phyloP scores from a whole-genome alignment of 2,329 filamentous ascomycete species.

The Xenosphaeropsis pyriputrescens region DNA sequence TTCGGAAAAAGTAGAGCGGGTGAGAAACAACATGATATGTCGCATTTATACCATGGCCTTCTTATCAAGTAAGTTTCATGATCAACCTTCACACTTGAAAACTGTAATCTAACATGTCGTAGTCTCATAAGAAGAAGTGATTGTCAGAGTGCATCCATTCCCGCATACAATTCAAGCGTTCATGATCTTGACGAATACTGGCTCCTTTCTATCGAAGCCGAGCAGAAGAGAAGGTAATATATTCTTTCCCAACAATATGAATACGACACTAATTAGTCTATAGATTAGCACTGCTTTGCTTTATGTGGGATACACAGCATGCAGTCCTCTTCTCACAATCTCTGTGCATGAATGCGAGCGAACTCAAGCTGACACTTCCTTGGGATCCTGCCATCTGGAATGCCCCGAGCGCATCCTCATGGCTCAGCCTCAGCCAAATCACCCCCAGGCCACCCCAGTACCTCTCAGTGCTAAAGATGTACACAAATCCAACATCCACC shows the following conservation, averaged over 20 bases:
- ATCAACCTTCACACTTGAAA: slow-evolving; percentile 1
- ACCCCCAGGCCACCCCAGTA: slow-evolving; percentile 17
- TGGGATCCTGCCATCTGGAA: slow-evolving; percentile 42
- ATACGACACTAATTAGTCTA: slow-evolving; percentile 1
- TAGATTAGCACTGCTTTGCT: slow-evolving; percentile 41
- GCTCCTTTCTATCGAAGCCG: slow-evolving; percentile 28
- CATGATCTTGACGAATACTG: slow-evolving; percentile 30
- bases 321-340: slow-evolving; percentile 51
- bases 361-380: slow-evolving; percentile 39
- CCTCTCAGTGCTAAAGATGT: slow-evolving; percentile 33
- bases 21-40: slow-evolving; percentile 48
- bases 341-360: slow-evolving; percentile 51
- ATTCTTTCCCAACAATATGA: not conserved
- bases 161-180: slow-evolving; percentile 17
- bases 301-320: slow-evolving; percentile 53
- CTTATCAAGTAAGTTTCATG: slow-evolving; percentile 27
- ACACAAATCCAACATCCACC: slow-evolving; percentile 28
- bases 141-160: slow-evolving; percentile 28
- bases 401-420: slow-evolving; percentile 33
- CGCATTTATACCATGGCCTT: slow-evolving; percentile 41
- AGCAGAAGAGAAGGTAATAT: slow-evolving; percentile 39
- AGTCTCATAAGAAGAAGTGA: slow-evolving; percentile 32
- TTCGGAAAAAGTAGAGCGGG: slow-evolving; percentile 49
- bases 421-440: slow-evolving; percentile 19
- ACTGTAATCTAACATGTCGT: not conserved